Evolutionary conservation across 306 rosid genomes (phyloP).

Genomic region (Acacia acuminata): DNA sequence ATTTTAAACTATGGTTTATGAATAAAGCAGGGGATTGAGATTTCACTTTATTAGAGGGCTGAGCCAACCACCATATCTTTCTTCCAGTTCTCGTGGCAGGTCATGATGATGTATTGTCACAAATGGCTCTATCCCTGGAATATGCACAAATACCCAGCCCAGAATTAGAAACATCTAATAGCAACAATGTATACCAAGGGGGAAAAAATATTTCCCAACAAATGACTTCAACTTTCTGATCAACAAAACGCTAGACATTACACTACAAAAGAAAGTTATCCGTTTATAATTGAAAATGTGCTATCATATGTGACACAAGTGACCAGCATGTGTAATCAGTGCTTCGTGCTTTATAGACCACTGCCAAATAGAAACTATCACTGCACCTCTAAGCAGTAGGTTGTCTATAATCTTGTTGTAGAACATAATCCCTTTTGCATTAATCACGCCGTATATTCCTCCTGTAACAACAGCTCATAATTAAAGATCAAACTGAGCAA

Average conservation of each 20-base stretch:
- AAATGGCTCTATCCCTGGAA: conserved; percentile 61
- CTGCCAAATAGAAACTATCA: neutral
- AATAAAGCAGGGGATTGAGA: conserved; percentile 23
- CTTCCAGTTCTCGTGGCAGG: conserved; percentile 53
- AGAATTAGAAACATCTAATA: conserved; percentile 15
- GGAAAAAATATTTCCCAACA: neutral
- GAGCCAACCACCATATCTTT: conserved; percentile 63
- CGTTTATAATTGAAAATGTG: neutral
- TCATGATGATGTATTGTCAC: conserved; percentile 63
- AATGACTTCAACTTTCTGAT: neutral
- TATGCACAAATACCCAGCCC: conserved; percentile 16
- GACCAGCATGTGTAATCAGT: neutral
- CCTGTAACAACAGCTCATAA: conserved; percentile 39
- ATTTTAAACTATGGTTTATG: neutral
- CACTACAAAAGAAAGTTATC: neutral
- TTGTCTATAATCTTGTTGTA: conserved; percentile 64
- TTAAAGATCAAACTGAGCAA: conserved; percentile 11
- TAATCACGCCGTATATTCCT: conserved; percentile 58
- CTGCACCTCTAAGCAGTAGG: conserved; percentile 52
- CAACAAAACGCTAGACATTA: neutral
- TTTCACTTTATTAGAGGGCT: conserved; percentile 50
- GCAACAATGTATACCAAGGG: neutral
- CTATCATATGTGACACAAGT: neutral
- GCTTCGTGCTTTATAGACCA: neutral
- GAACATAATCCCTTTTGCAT: conserved; percentile 50